Percentiles rank a stretch among this genome's conserved stretches.
These are phyloP conservation scores for Neurospora hispaniola DNA, from an alignment of 495 filamentous ascomycete genomes.

Conservation along the genomic window DNA sequence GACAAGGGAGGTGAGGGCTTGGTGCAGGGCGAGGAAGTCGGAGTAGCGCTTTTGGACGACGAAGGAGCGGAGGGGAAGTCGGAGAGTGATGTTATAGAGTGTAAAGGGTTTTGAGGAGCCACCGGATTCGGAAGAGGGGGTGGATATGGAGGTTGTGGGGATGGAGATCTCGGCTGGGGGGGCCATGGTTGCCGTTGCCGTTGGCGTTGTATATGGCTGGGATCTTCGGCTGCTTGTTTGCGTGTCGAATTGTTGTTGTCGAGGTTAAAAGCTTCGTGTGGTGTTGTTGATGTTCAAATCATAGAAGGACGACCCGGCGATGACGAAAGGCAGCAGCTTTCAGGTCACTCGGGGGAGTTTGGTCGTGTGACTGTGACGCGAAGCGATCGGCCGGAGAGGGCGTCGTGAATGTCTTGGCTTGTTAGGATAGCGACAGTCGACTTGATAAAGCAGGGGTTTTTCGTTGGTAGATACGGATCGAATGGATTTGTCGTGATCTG, in stretches of 20 bases:
- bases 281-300: background rate
- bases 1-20: constrained; percentile 51
- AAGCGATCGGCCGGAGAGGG: background rate
- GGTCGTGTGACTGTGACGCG: background rate
- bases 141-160: constrained; percentile 56
- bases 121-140: constrained; percentile 53
- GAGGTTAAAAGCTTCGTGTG: background rate
- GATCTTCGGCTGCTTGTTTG: background rate
- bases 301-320: background rate
- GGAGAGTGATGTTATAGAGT: constrained; percentile 82
- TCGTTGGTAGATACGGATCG: background rate
- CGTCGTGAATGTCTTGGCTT: background rate
- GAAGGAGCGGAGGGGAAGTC: constrained; percentile 78
- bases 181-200: constrained; percentile 43
- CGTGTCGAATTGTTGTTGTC: background rate
- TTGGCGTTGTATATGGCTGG: background rate
- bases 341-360: background rate
- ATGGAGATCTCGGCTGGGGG: constrained; percentile 73
- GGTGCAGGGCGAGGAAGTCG: constrained; percentile 74
- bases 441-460: background rate
- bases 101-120: constrained; percentile 89
- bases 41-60: constrained; percentile 89
- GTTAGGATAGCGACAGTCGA: background rate
- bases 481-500: background rate
- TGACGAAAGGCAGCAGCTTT: background rate